These are phyloP conservation scores for Aspergillus pseudoterreus DNA, from an alignment of 2,329 filamentous ascomycete genomes.

Conservation along the genomic window DNA sequence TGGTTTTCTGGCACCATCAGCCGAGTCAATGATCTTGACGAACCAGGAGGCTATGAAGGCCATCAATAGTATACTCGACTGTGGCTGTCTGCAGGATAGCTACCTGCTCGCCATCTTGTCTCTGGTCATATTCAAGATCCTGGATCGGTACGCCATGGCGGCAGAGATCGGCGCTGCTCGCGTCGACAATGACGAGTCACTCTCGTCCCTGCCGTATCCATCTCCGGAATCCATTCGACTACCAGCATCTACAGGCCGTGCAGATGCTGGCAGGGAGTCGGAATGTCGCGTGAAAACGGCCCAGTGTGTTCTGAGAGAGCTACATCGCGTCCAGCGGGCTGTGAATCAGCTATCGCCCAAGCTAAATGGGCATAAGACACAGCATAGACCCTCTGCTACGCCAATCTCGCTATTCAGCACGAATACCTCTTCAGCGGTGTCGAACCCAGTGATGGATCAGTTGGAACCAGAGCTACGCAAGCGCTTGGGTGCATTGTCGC, in stretches of 20 bases:
- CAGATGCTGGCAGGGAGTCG: neutral
- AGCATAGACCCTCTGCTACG: too few species aligned
- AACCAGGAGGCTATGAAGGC: conserved; percentile 28
- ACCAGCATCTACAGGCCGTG: neutral
- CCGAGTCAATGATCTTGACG: neutral
- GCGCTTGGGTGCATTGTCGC: neutral
- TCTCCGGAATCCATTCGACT: neutral
- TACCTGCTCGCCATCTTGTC: conserved; percentile 32
- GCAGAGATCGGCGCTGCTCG: conserved; percentile 3
- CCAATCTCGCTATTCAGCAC: too few species aligned
- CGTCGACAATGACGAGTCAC: too few species aligned
- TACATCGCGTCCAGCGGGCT: conserved; percentile 33
- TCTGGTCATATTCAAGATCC: conserved; percentile 33
- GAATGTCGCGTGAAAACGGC: conserved; percentile 16
- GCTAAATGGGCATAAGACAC: neutral
- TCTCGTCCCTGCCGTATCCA: neutral
- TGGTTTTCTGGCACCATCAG: neutral
- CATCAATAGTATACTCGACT: conserved; percentile 29
- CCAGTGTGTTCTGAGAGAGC: conserved; percentile 35
- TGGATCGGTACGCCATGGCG: conserved; percentile 29
- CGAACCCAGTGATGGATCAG: neutral
- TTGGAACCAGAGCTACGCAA: neutral
- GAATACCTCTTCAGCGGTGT: neutral
- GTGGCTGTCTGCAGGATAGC: conserved; percentile 29
- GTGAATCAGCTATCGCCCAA: conserved; percentile 24